phyloP scores from a whole-genome alignment of 1,284 basidiomycete species.

The Moesziomyces globuligerus region DNA sequence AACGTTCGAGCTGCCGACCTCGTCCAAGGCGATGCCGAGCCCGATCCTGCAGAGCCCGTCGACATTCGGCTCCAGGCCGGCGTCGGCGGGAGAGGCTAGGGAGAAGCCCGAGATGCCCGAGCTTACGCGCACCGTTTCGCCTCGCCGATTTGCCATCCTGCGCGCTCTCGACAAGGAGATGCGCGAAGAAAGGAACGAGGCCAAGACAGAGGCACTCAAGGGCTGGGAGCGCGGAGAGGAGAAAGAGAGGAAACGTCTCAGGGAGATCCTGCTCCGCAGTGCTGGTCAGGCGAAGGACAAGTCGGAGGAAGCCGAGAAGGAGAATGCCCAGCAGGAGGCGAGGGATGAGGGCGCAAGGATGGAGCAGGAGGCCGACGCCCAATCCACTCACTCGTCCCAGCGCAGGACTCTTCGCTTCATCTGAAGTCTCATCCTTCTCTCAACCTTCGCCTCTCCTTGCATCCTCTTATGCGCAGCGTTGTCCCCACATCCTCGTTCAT shows the following conservation, averaged over 20 bases:
- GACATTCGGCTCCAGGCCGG: conserved; percentile 2
- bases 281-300: background rate
- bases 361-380: background rate
- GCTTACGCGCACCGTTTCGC: conserved; percentile 16
- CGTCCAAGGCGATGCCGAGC: conserved; percentile 1
- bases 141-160: conserved; percentile 20
- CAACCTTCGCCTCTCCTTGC: background rate
- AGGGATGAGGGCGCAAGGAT: background rate
- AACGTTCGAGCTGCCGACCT: conserved; percentile 32
- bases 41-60: conserved; percentile 15
- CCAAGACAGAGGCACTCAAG: conserved; percentile 20
- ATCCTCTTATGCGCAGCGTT: no score
- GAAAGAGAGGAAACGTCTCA: conserved; percentile 17
- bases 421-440: background rate
- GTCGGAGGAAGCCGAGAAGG: background rate
- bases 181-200: conserved; percentile 23
- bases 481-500: no score
- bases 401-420: conserved; percentile 27
- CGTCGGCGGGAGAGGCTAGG: background rate
- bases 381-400: conserved; percentile 32
- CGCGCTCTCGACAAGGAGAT: conserved; percentile 39
- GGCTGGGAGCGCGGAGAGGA: conserved; percentile 35
- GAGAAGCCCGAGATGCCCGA: conserved; percentile 21
- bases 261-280: conserved; percentile 21
- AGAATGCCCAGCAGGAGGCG: conserved; percentile 1